Evolutionary conservation across 192 early-diverging fungal species (phyloP), one percentile per base, ranked within the genome.

Genomic region (Allomyces arbusculus): DNA sequence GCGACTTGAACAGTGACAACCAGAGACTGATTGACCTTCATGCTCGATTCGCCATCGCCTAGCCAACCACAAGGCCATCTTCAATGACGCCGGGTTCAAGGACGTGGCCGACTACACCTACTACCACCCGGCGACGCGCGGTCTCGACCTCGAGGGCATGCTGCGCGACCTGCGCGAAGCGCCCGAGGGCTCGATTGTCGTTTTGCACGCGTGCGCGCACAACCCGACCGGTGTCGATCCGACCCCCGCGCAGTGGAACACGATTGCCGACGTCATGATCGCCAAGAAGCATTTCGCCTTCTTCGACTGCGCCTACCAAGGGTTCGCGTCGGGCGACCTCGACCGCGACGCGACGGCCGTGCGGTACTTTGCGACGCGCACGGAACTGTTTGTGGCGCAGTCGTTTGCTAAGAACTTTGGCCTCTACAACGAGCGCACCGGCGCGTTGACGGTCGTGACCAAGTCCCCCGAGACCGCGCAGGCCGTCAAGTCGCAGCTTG

Each of bases 161-260:
- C 70, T 96, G 28, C 71, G 69, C 10, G 71, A 78, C 44, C 79
- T 95, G 50, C 69, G 84, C 68, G 58, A 67, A 0, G 95, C 95
- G 22, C 86, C 87, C 20, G 68, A 74, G 14, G 82, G 86, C 50
- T 91, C 91, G 23, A 90, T 96, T 70, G 74, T 99, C 65, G 73
- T 95, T 63, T 73, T 99, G 23, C 95, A 99, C 76, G 88, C 91
- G 10, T 99, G 95, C 70, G 95, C 95, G 22, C 95, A 99, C 77
- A 99, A 99, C 82, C 95, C 95, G 28, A 99, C 95, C 0, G 95
- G 95, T 73, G 91, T 99, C 50, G 95, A 99, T 72, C 95, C 95
- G 24, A 90, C 94, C 1, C 78, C 81, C 23, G 91, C 88, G 64
- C 90, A 99, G 75, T 99, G 95, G 95, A 84, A 84, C 74, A 72